Evolutionary conservation across 805 yeast genomes (phyloP).

Genomic region (Pichia heedii): DNA sequence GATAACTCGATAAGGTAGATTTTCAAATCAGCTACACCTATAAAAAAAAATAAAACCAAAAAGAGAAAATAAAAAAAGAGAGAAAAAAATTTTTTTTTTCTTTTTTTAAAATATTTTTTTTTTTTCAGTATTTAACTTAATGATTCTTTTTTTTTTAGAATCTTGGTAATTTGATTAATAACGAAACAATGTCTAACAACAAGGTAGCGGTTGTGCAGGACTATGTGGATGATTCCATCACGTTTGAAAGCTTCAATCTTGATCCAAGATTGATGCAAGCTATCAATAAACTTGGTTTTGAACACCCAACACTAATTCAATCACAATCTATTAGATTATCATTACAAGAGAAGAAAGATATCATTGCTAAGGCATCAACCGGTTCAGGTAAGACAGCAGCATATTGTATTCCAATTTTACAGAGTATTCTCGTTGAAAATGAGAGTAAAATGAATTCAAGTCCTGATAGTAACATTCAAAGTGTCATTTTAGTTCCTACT

Average conservation of each 20-base stretch:
- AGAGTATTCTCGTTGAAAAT: conserved; percentile 49
- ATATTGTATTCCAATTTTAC: conserved; percentile 78
- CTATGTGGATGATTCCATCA: conserved; percentile 58
- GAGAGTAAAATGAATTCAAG: conserved; percentile 7
- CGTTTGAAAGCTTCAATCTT: conserved; percentile 68
- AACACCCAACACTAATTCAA: conserved; percentile 85
- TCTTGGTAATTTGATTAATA: background rate
- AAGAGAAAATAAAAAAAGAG: background rate
- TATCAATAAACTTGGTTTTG: conserved; percentile 67
- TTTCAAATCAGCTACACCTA: too few relatives aligned
- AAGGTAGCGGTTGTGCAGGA: conserved; percentile 50
- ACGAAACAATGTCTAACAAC: conserved; percentile 12
- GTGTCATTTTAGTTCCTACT: conserved; percentile 84
- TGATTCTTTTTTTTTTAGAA: background rate
- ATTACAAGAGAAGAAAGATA: conserved; percentile 79
- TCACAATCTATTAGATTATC: conserved; percentile 89
- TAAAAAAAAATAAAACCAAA: too few relatives aligned
- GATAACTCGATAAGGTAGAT: too few relatives aligned
- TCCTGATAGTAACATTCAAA: conserved; percentile 31
- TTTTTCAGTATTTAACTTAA: background rate
- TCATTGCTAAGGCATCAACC: conserved; percentile 88
- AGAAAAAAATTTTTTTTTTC: background rate
- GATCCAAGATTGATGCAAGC: conserved; percentile 85
- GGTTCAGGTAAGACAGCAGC: conserved; percentile 97
- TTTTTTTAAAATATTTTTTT: background rate